These are phyloP conservation scores for Venturia carpophila DNA, from an alignment of 2,329 filamentous ascomycete species.

Conservation along the genomic window DNA sequence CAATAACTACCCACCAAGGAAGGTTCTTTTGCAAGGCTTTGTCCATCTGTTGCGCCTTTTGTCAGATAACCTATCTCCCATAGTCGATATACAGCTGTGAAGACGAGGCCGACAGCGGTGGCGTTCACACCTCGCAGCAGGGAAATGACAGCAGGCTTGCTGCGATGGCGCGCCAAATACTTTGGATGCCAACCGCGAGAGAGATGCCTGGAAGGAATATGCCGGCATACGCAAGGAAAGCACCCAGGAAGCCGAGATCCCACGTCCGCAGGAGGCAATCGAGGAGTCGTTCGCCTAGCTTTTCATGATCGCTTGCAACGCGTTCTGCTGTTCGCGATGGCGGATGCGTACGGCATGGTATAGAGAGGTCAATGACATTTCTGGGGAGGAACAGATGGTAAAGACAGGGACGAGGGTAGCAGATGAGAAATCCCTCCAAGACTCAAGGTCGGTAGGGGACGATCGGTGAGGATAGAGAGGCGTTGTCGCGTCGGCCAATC, in stretches of 20 bases:
- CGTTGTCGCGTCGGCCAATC: not conserved
- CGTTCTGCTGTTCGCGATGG: constrained; percentile 8
- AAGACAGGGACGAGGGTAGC: not conserved
- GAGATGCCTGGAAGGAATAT: constrained; percentile 37
- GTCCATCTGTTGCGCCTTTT: constrained; percentile 29
- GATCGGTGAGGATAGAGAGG: not conserved
- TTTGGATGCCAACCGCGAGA: constrained; percentile 31
- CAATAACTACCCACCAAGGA: constrained; percentile 42
- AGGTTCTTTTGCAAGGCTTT: constrained; percentile 33
- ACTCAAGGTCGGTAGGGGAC: not conserved
- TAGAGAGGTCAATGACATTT: constrained; percentile 8
- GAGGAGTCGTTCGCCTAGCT: constrained; percentile 8
- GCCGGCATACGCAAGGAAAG: constrained; percentile 32
- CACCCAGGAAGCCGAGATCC: constrained; percentile 50
- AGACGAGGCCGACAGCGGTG: constrained; percentile 37
- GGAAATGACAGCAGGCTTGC: constrained; percentile 29
- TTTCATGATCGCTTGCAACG: constrained; percentile 1
- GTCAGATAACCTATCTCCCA: constrained; percentile 40
- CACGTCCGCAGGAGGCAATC: constrained; percentile 35
- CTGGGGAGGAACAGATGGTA: not conserved
- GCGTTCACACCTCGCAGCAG: constrained; percentile 36
- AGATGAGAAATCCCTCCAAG: not conserved
- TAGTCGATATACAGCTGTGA: constrained; percentile 38
- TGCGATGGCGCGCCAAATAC: constrained; percentile 34
- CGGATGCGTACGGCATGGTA: not conserved